phyloP scores from a whole-genome alignment of 2,329 filamentous ascomycete genomes.

The Clonostachys sp. region DNA sequence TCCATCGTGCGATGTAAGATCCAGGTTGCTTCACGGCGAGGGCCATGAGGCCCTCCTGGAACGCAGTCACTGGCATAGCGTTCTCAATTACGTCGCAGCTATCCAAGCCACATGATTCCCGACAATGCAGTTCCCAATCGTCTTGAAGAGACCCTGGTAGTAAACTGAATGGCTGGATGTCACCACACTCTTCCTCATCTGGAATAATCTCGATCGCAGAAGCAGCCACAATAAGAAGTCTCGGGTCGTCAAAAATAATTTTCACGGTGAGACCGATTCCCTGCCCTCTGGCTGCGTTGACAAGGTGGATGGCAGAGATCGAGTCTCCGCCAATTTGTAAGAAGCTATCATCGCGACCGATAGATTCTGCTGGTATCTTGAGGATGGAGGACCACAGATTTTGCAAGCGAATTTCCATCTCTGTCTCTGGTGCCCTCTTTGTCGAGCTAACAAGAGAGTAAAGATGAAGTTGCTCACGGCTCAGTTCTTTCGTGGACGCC shows the following conservation, averaged over 20 bases:
- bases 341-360: conserved; percentile 5
- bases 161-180: neutral
- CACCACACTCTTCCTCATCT: neutral
- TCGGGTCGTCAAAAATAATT: conserved; percentile 42
- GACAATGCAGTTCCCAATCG: too few species aligned
- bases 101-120: too few species aligned
- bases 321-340: conserved; percentile 8
- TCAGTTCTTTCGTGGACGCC: neutral
- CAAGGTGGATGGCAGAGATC: conserved; percentile 7
- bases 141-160: neutral
- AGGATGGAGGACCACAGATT: conserved; percentile 1
- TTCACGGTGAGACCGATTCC: conserved; percentile 20
- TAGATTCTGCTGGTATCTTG: neutral
- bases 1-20: conserved; percentile 22
- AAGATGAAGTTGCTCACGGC: neutral
- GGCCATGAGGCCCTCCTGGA: conserved; percentile 28
- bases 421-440: conserved; percentile 5
- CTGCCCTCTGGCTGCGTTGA: neutral
- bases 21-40: conserved; percentile 18
- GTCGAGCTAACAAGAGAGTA: neutral
- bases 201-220: neutral
- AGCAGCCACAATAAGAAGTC: neutral
- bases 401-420: neutral
- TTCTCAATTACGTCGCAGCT: conserved; percentile 11
- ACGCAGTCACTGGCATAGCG: conserved; percentile 24